Evolutionary conservation across 495 filamentous ascomycete genomes (phyloP), one percentile per base, ranked within the genome.

Genomic region (Xylaria telfairii): DNA sequence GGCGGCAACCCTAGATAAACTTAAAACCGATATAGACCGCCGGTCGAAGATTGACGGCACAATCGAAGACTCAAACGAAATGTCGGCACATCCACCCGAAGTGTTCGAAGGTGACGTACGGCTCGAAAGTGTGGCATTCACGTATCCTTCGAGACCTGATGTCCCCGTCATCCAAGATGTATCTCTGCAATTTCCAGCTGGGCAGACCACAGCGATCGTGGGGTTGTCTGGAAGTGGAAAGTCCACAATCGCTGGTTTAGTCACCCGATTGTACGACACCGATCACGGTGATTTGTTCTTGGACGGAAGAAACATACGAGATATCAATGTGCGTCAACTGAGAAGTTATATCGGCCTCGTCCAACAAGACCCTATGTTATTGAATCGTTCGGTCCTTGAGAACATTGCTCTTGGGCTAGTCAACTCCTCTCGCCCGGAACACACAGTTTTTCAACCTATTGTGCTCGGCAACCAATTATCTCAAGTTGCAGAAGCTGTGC

Each of bases 221-320:
- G 91, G 91, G 19, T 79, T 89, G 13, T 92, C 90, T 17, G 91
- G 91, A 26, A 89, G 87, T 69, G 91, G 91, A n/a, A 93, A 93
- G 73, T 91, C 89, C 3, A 93, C 91, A 8, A 82, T 92, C 37
- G 86, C 86, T 0, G 84, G 84, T 10, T 75, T 92, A 12, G 71
- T 90, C 2, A 83, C 84, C 24, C 80, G 90, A 13, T 76, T 90
- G 57, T 87, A 88, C 68, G 86, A 88, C n/a, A 78, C 84, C 2
- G 79, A 75, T 1, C 72, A 69, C 26, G 84, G 84, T 7, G 32
- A 65, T 1, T 68, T 92, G 46, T 68, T 77, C 3, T 79, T 93
- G 7, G 87, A 88, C 59, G 87, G 84, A 10, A 79, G 83, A 9
- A 80, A 89, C 71, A 59, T 92, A 19, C 79, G 80, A 0, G 82